Percentiles rank a stretch among this genome's conserved stretches.
Conservation (phyloP, 2,329 filamentous ascomycete genomes). For the Penicillium vulpinum region DNA sequence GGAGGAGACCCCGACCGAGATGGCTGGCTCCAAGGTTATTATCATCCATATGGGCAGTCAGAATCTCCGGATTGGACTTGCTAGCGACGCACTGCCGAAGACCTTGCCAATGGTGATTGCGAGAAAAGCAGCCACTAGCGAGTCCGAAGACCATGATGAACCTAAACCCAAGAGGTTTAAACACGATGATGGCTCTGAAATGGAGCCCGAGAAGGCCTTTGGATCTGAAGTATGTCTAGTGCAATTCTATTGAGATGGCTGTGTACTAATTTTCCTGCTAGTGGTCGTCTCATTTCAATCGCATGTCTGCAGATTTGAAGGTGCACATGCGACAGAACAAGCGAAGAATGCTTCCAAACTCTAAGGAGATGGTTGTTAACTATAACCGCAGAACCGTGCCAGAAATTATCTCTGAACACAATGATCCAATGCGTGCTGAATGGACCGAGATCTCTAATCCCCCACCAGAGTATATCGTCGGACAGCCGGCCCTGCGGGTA, state of each 20-base stretch:
- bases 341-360: constrained; percentile 93
- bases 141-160: constrained; percentile 78
- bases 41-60: constrained; percentile 95
- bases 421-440: constrained; percentile 88
- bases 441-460: constrained; percentile 80
- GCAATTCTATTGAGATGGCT: not conserved
- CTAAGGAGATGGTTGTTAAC: constrained; percentile 90
- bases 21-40: constrained; percentile 84
- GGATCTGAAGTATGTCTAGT: constrained; percentile 69
- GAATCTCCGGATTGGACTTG: constrained; percentile 88
- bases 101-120: constrained; percentile 93
- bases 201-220: constrained; percentile 74
- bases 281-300: constrained; percentile 68
- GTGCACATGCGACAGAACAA: constrained; percentile 90
- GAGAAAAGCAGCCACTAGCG: constrained; percentile 71
- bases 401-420: constrained; percentile 89
- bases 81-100: constrained; percentile 93
- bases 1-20: constrained; percentile 58
- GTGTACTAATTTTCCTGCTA: constrained; percentile 26
- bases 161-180: constrained; percentile 70
- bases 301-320: constrained; percentile 84
- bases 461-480: constrained; percentile 76
- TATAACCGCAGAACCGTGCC: constrained; percentile 84
- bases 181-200: constrained; percentile 51
- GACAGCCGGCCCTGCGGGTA: constrained; percentile 77